phyloP scores from a whole-genome alignment of 2,329 filamentous ascomycete genomes.

The Thielaviopsis ethacetica region DNA sequence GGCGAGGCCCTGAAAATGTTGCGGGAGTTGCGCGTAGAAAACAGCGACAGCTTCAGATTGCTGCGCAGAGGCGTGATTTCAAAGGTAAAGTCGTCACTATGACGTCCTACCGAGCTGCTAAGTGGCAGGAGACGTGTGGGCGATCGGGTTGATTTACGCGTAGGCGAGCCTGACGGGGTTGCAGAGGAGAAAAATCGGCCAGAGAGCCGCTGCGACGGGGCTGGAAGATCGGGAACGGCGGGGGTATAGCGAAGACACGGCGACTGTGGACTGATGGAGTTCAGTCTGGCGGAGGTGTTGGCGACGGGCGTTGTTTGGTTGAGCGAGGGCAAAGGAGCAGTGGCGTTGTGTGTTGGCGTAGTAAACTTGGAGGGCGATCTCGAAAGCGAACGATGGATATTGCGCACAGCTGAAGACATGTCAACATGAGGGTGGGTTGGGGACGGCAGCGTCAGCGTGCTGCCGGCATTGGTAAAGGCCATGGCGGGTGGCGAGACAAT shows the following conservation, averaged over 20 bases:
- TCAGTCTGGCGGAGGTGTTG: slow-evolving; percentile 36
- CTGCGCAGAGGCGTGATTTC: slow-evolving; percentile 26
- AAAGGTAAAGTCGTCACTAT: slow-evolving; percentile 51
- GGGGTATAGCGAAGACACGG: slow-evolving; percentile 28
- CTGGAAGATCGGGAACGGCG: slow-evolving; percentile 11
- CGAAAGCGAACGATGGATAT: slow-evolving; percentile 73
- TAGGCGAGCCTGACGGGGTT: slow-evolving; percentile 13
- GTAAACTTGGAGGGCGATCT: slow-evolving; percentile 81
- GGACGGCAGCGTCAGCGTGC: slow-evolving; percentile 72
- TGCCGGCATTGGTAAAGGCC: slow-evolving; percentile 44
- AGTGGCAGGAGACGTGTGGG: slow-evolving; percentile 9
- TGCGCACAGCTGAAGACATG: slow-evolving; percentile 64
- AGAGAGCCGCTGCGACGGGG: not conserved
- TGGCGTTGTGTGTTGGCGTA: not conserved
- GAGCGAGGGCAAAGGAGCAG: not conserved
- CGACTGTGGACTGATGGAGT: slow-evolving; percentile 34
- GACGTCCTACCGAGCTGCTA: slow-evolving; percentile 22
- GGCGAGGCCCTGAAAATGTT: slow-evolving; percentile 30
- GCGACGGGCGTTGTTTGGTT: slow-evolving; percentile 3
- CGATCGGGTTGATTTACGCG: slow-evolving; percentile 14
- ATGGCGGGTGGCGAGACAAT: slow-evolving; percentile 22
- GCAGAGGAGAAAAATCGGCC: not conserved
- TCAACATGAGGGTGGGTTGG: slow-evolving; percentile 73
- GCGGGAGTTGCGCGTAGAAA: slow-evolving; percentile 44
- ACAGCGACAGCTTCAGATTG: slow-evolving; percentile 48